phyloP scores from a whole-genome alignment of 148 eudicot species.

The Pouteria glomerata region DNA sequence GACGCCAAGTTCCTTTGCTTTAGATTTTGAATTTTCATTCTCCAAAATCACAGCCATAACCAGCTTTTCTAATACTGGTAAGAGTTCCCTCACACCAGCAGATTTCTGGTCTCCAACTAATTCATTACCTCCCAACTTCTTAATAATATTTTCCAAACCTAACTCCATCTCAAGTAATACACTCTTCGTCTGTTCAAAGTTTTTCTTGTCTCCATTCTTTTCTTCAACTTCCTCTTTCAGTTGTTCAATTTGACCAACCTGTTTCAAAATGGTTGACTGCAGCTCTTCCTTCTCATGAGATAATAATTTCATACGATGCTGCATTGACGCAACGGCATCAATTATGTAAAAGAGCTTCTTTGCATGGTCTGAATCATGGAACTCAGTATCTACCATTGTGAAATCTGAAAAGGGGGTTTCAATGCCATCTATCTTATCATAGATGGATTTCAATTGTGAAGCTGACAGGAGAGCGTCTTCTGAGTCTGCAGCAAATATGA shows the following conservation, averaged over 20 bases:
- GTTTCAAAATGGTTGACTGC: constrained; percentile 44
- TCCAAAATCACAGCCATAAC: constrained; percentile 47
- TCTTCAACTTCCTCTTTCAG: constrained; percentile 47
- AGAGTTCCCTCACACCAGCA: constrained; percentile 32
- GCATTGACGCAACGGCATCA: constrained; percentile 43
- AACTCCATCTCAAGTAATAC: constrained; percentile 42
- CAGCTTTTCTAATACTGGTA: constrained; percentile 60
- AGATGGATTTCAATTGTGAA: constrained; percentile 51
- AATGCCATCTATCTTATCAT: constrained; percentile 48
- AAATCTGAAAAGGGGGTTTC: constrained; percentile 38
- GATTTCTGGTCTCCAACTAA: constrained; percentile 34
- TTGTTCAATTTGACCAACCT: constrained; percentile 45
- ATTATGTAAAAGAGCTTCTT: constrained; percentile 61
- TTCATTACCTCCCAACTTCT: constrained; percentile 47
- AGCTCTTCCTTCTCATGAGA: constrained; percentile 57
- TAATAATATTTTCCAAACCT: constrained; percentile 49
- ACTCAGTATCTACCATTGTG: constrained; percentile 30
- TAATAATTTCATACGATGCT: constrained; percentile 36
- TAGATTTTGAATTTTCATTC: constrained; percentile 59
- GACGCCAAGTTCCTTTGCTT: constrained; percentile 55
- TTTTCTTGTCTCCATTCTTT: constrained; percentile 32
- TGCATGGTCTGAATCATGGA: constrained; percentile 38
- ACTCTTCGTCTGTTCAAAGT: constrained; percentile 31
- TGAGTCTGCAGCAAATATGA: constrained; percentile 48
- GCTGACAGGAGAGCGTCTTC: constrained; percentile 41